Percentiles rank a stretch among this genome's conserved stretches.
phyloP scores from a whole-genome alignment of 345 rosid species.

The Adansonia digitata region DNA sequence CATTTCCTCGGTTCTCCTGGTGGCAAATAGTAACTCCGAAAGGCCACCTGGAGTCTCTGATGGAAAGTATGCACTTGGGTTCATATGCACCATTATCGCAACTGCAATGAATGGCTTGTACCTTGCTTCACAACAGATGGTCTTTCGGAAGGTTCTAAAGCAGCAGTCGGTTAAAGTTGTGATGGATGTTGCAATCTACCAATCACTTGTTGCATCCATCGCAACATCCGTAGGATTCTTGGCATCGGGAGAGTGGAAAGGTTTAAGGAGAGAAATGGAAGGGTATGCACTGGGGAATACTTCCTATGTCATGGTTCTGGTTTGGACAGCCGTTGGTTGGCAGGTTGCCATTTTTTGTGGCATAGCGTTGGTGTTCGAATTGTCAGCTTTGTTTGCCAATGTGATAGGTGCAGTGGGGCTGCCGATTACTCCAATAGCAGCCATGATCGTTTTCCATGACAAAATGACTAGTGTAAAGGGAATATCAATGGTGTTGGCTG shows the following conservation, averaged over 20 bases:
- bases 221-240: slow-evolving; percentile 24
- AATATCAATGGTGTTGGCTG: slow-evolving; percentile 49
- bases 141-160: slow-evolving; percentile 36
- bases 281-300: slow-evolving; percentile 30
- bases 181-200: slow-evolving; percentile 35
- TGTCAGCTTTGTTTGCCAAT: slow-evolving; percentile 54
- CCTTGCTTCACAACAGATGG: slow-evolving; percentile 36
- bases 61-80: slow-evolving; percentile 29
- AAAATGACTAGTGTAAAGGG: slow-evolving; percentile 45
- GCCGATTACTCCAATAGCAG: slow-evolving; percentile 54
- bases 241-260: slow-evolving; percentile 40
- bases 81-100: slow-evolving; percentile 42
- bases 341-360: slow-evolving; percentile 42
- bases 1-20: slow-evolving; percentile 42
- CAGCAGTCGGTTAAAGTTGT: slow-evolving; percentile 20
- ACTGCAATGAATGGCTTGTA: slow-evolving; percentile 37
- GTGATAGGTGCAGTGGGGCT: slow-evolving; percentile 40
- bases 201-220: slow-evolving; percentile 21
- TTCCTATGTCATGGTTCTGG: slow-evolving; percentile 29
- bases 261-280: slow-evolving; percentile 27
- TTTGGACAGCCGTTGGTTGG: slow-evolving; percentile 32
- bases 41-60: slow-evolving; percentile 13
- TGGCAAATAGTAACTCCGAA: slow-evolving; percentile 19
- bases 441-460: slow-evolving; percentile 49
- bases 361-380: slow-evolving; percentile 50